Evolutionary conservation across 2,329 filamentous ascomycete species (phyloP).

Genomic region (Paecilomyces dactylethromorphus): DNA sequence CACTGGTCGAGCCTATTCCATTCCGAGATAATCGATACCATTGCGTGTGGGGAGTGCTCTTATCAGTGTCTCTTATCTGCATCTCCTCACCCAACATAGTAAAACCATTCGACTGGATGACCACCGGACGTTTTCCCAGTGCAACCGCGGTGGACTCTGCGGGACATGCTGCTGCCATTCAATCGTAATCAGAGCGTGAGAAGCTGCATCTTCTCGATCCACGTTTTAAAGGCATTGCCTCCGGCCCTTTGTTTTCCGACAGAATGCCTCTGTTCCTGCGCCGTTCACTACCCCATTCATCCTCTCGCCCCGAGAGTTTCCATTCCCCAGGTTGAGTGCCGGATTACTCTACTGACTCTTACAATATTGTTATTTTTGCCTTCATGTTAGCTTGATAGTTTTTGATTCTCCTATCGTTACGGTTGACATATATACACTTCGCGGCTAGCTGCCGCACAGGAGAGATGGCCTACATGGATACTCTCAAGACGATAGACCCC

Average conservation of each 20-base stretch:
- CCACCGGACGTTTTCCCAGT: not conserved
- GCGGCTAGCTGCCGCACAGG: not conserved
- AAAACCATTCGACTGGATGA: conserved; percentile 7
- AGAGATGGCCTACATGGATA: conserved; percentile 12
- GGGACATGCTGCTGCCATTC: not conserved
- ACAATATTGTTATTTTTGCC: not conserved
- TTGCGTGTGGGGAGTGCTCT: not conserved
- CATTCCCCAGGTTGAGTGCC: not conserved
- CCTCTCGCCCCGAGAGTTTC: not conserved
- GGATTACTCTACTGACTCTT: not conserved
- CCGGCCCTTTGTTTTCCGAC: not conserved
- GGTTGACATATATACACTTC: not conserved
- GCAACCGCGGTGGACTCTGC: not conserved
- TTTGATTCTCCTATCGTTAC: not conserved
- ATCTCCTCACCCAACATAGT: conserved; percentile 18
- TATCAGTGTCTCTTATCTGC: conserved; percentile 7
- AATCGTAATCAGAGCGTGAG: not conserved
- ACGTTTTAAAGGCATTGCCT: not conserved
- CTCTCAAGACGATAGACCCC: conserved; percentile 8
- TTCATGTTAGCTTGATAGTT: not conserved
- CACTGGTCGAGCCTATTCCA: not conserved
- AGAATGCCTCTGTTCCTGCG: not conserved
- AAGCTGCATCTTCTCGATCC: not conserved
- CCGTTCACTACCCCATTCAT: no score
- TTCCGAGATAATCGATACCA: not conserved